These are phyloP conservation scores for Cucurbita argyrosperma DNA, from an alignment of 306 rosid species.

Conservation along the genomic window DNA sequence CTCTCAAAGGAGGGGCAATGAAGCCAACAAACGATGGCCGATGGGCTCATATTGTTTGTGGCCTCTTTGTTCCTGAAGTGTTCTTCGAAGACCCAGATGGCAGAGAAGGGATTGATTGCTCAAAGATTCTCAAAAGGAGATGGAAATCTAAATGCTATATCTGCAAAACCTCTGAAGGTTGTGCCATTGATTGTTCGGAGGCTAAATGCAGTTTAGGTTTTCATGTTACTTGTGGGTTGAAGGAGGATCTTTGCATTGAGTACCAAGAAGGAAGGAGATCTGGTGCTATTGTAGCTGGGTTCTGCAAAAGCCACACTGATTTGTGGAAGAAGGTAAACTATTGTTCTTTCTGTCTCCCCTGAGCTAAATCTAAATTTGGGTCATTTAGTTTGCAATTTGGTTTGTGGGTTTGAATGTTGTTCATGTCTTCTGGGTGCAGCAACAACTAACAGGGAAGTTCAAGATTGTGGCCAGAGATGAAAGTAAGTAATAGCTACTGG, in stretches of 20 bases:
- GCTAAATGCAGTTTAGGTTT: slow-evolving; percentile 46
- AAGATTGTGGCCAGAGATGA: slow-evolving; percentile 64
- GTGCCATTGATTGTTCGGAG: slow-evolving; percentile 62
- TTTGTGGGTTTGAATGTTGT: not conserved
- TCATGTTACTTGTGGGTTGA: slow-evolving; percentile 61
- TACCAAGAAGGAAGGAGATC: slow-evolving; percentile 48
- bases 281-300: slow-evolving; percentile 65
- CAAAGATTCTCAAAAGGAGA: slow-evolving; percentile 44
- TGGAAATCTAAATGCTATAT: slow-evolving; percentile 46
- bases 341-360: not conserved
- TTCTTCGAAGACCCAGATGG: slow-evolving; percentile 64
- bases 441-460: slow-evolving; percentile 75
- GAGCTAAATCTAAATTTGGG: not conserved
- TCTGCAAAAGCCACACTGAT: slow-evolving; percentile 47
- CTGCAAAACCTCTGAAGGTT: slow-evolving; percentile 31
- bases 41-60: slow-evolving; percentile 79
- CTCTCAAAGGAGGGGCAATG: slow-evolving; percentile 49
- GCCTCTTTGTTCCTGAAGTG: slow-evolving; percentile 64
- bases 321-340: slow-evolving; percentile 54
- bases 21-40: slow-evolving; percentile 25
- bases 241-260: slow-evolving; percentile 53
- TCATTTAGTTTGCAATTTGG: not conserved
- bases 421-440: slow-evolving; percentile 33
- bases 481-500: not conserved
- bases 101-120: slow-evolving; percentile 62